phyloP scores from a whole-genome alignment of 306 rosid genomes.

The Bauhinia variegata region DNA sequence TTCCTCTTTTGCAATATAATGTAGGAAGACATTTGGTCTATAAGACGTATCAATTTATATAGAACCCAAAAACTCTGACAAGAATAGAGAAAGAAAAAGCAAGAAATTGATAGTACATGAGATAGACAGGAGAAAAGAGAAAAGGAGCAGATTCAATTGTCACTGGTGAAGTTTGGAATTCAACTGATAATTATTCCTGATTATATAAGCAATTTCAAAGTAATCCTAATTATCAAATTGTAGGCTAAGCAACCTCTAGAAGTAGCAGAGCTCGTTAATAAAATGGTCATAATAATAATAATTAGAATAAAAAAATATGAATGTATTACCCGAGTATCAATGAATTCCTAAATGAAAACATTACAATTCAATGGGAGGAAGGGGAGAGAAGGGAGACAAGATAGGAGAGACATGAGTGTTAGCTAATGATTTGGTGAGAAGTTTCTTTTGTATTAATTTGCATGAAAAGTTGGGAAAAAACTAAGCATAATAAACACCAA shows the following conservation, averaged over 20 bases:
- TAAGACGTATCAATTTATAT: not conserved
- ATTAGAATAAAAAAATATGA: not conserved
- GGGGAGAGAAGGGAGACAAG: not conserved
- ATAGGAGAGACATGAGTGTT: not conserved
- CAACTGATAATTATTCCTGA: not conserved
- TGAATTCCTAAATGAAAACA: not conserved
- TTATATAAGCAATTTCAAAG: not conserved
- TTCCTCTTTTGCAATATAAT: not conserved
- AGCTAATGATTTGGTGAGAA: not conserved
- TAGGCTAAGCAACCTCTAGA: not conserved
- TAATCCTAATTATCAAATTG: not conserved
- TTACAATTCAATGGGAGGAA: not conserved
- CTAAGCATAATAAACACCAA: conserved; percentile 4
- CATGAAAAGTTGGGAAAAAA: not conserved
- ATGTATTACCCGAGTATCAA: not conserved
- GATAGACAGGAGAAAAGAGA: too few relatives aligned
- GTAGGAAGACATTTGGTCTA: not conserved
- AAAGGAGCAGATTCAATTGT: not conserved
- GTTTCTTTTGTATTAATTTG: not conserved
- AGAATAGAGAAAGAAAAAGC: not conserved
- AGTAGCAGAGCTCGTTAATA: not conserved
- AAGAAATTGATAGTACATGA: not conserved
- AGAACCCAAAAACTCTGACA: not conserved
- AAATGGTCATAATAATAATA: not conserved
- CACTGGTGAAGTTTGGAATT: not conserved